Evolutionary conservation across 345 rosid species (phyloP).

Genomic region (Boechera stricta): DNA sequence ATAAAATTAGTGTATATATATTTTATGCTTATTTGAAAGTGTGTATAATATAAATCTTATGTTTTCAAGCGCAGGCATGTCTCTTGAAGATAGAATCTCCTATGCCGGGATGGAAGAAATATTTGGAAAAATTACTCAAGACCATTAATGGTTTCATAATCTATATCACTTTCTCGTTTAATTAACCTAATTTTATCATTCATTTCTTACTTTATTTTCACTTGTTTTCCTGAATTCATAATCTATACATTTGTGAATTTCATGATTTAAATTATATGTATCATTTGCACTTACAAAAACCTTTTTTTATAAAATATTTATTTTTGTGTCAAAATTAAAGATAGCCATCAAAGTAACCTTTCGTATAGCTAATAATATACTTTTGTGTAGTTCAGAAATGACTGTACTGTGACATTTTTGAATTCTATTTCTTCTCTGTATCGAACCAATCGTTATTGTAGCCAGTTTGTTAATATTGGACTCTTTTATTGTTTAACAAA

Average conservation of each 20-base stretch:
- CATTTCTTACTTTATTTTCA: background rate
- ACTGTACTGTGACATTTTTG: background rate
- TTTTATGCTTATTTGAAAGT: background rate
- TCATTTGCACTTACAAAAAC: background rate
- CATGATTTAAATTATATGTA: background rate
- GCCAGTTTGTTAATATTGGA: background rate
- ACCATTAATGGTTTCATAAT: slow-evolving; percentile 6
- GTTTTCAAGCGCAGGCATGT: background rate
- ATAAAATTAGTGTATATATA: background rate
- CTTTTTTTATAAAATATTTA: too few species aligned
- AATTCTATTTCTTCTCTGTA: background rate
- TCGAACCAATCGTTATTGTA: background rate
- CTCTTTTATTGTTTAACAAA: background rate
- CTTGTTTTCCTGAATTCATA: background rate
- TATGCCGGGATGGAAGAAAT: background rate
- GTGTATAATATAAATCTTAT: background rate
- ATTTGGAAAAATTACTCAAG: background rate
- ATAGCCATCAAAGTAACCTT: too few species aligned
- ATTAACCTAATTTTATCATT: background rate
- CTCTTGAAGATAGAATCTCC: slow-evolving; percentile 28
- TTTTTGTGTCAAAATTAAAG: background rate
- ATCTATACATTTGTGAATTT: background rate
- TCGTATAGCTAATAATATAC: background rate
- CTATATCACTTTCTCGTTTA: background rate
- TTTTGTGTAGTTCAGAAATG: background rate